A percentile compares a stretch with the other conserved stretches of the same genome.
phyloP scores from a whole-genome alignment of 345 rosid species.

The Populus alba region DNA sequence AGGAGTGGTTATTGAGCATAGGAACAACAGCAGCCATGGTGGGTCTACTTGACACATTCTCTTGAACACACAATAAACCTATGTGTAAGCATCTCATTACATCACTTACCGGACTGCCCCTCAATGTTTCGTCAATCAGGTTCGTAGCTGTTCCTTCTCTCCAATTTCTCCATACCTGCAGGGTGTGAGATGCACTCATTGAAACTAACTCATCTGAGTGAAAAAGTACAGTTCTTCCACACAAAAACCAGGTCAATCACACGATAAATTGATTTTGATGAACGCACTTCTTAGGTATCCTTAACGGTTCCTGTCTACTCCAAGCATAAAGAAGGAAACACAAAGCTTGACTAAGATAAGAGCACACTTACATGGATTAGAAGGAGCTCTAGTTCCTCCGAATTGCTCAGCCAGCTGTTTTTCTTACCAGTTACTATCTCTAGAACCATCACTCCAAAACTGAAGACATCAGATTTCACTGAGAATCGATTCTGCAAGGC shows the following conservation, averaged over 20 bases:
- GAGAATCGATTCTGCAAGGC: not conserved
- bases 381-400: not conserved
- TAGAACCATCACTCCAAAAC: not conserved
- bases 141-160: conserved; percentile 17
- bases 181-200: too few species aligned
- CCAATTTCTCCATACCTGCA: conserved; percentile 29
- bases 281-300: too few species aligned
- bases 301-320: too few species aligned
- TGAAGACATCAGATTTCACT: not conserved
- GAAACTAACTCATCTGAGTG: too few species aligned
- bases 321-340: too few species aligned
- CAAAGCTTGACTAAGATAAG: too few species aligned
- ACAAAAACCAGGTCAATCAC: too few species aligned
- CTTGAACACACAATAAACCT: conserved; percentile 12
- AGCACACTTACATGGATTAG: not conserved
- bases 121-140: conserved; percentile 6
- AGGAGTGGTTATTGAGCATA: not conserved
- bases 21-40: conserved; percentile 1
- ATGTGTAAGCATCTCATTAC: conserved; percentile 22
- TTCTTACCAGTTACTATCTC: not conserved
- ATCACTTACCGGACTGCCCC: conserved; percentile 3
- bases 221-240: too few species aligned
- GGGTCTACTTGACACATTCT: not conserved
- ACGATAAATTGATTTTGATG: too few species aligned
- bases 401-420: not conserved